A percentile compares a stretch with the other conserved stretches of the same genome.
Conservation (phyloP, 129 eudicot species). For the Daucus carota region DNA sequence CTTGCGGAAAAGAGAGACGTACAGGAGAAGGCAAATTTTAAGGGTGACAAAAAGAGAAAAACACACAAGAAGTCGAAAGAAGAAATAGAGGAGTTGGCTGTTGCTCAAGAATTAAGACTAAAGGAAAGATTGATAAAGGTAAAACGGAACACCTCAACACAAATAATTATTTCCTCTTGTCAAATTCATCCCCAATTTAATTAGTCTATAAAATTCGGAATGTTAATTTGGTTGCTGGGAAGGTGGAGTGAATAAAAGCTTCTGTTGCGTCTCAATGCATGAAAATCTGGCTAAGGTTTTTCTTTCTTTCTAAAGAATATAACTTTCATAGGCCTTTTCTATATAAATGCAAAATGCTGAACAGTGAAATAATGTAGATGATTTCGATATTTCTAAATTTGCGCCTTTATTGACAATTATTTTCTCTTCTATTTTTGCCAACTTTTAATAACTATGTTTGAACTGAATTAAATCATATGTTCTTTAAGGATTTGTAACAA, state of each 20-base stretch:
- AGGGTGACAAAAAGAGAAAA: conserved; percentile 30
- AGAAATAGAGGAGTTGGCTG: conserved; percentile 49
- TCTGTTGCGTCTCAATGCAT: not conserved
- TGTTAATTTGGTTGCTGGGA: not conserved
- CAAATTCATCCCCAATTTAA: not conserved
- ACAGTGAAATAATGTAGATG: not conserved
- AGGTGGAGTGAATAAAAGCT: not conserved
- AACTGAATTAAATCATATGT: not conserved
- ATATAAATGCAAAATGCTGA: not conserved
- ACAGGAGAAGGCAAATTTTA: conserved; percentile 35
- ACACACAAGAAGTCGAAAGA: conserved; percentile 35
- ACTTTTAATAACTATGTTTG: not conserved
- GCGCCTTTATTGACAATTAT: not conserved
- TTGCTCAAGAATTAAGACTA: conserved; percentile 42
- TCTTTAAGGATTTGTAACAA: not conserved
- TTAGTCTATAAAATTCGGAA: not conserved
- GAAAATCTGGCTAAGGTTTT: not conserved
- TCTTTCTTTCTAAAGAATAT: not conserved
- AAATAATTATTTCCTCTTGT: not conserved
- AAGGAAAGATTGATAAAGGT: conserved; percentile 71
- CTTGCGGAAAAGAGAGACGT: conserved; percentile 33
- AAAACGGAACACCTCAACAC: not conserved
- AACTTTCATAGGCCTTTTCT: not conserved
- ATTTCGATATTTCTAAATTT: not conserved
- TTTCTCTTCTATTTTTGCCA: not conserved